Percentiles rank a stretch among this genome's conserved stretches.
Conservation (phyloP, 176 grass and related monocot species). For the Zea luxurians region DNA sequence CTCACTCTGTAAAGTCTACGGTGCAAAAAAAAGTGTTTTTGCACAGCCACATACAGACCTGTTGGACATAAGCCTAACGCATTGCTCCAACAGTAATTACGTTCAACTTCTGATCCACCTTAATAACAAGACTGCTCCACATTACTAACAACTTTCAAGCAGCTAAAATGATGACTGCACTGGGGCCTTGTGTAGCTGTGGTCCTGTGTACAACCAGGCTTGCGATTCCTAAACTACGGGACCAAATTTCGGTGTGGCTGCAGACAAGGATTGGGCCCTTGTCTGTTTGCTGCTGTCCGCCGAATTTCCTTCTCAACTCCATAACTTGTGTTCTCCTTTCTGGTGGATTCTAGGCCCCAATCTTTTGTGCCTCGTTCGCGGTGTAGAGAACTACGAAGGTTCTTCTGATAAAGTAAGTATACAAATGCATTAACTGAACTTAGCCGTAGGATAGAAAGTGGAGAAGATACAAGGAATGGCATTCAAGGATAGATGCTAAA, state of each 20-base stretch:
- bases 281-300: constrained; percentile 35
- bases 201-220: constrained; percentile 26
- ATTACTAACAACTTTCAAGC: neutral
- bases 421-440: neutral
- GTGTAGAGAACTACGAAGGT: neutral
- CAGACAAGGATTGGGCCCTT: constrained; percentile 42
- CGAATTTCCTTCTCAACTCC: constrained; percentile 21
- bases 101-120: neutral
- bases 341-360: constrained; percentile 6
- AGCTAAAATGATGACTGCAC: constrained; percentile 24
- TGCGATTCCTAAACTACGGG: constrained; percentile 23
- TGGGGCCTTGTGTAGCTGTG: constrained; percentile 18
- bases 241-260: constrained; percentile 30
- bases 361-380: neutral
- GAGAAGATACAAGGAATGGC: neutral
- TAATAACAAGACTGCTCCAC: constrained; percentile 36
- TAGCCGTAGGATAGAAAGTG: neutral
- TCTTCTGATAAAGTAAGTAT: neutral
- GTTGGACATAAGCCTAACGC: neutral
- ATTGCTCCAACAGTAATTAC: neutral
- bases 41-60: too few relatives aligned
- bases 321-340: constrained; percentile 17
- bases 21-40: too few relatives aligned
- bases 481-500: neutral
- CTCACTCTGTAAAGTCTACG: too few relatives aligned